Percentiles rank a stretch among this genome's conserved stretches.
Evolutionary conservation across 805 yeast genomes (phyloP).

Genomic region (Wickerhamomyces mucosus): DNA sequence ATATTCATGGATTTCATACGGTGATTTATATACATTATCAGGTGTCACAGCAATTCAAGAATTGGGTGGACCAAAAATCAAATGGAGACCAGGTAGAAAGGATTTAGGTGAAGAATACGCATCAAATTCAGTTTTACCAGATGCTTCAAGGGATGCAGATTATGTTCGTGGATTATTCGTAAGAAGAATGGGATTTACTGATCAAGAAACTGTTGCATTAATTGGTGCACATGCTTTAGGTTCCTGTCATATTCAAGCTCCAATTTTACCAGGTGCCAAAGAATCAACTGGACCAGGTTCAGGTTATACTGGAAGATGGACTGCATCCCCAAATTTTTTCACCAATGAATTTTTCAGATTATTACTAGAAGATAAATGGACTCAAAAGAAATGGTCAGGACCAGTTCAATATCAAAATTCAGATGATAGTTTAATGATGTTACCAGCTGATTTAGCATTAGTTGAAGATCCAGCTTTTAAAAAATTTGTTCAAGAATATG

Average conservation of each 20-base stretch:
- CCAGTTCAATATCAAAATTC: constrained; percentile 48
- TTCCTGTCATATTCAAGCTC: constrained; percentile 50
- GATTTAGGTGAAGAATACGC: constrained; percentile 41
- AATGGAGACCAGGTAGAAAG: constrained; percentile 78
- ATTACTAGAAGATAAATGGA: constrained; percentile 46
- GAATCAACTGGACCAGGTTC: constrained; percentile 32
- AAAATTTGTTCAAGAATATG: constrained; percentile 57
- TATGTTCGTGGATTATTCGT: constrained; percentile 58
- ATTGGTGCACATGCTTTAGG: constrained; percentile 75
- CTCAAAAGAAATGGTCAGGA: constrained; percentile 49
- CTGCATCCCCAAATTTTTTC: constrained; percentile 66
- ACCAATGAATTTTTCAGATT: constrained; percentile 63
- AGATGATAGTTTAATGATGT: constrained; percentile 70
- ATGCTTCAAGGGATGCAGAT: constrained; percentile 53
- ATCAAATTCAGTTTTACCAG: constrained; percentile 69
- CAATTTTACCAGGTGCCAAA: constrained; percentile 14
- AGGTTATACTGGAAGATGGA: constrained; percentile 90
- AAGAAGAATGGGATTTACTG: constrained; percentile 53
- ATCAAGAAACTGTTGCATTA: constrained; percentile 63
- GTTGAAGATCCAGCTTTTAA: constrained; percentile 50
- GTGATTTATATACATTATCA: constrained; percentile 73
- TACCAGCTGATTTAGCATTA: constrained; percentile 71
- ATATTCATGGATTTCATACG: constrained; percentile 65
- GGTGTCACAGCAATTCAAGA: constrained; percentile 76
- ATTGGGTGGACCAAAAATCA: constrained; percentile 67